A percentile compares a stretch with the other conserved stretches of the same genome.
Evolutionary conservation across 805 yeast genomes (phyloP).

Genomic region (Ogataea zsoltii): DNA sequence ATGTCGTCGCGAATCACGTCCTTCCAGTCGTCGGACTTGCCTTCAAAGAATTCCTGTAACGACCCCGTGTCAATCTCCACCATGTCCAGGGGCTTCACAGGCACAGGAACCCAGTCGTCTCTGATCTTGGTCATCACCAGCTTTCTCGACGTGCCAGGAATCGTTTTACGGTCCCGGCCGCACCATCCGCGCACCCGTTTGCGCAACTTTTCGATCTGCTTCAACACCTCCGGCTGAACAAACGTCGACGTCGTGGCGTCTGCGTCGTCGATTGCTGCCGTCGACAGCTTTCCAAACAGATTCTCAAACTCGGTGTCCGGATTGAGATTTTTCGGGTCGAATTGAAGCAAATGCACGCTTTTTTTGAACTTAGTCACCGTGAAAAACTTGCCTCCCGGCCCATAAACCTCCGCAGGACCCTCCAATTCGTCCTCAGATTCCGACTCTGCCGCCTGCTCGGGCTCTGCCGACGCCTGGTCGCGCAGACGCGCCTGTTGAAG

Average conservation of each 20-base stretch:
- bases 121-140: slow-evolving; percentile 68
- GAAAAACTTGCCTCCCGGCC: slow-evolving; percentile 38
- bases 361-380: slow-evolving; percentile 46
- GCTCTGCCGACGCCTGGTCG: slow-evolving; percentile 22
- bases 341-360: slow-evolving; percentile 42
- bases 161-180: slow-evolving; percentile 68
- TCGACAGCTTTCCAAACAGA: slow-evolving; percentile 70
- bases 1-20: slow-evolving; percentile 48
- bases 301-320: slow-evolving; percentile 73
- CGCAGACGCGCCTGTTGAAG: slow-evolving; percentile 41
- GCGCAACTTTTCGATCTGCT: slow-evolving; percentile 59
- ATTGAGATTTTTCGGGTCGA: slow-evolving; percentile 58
- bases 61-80: slow-evolving; percentile 48
- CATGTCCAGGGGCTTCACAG: slow-evolving; percentile 60
- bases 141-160: slow-evolving; percentile 75
- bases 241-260: slow-evolving; percentile 72
- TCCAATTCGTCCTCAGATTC: slow-evolving; percentile 31
- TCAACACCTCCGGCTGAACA: slow-evolving; percentile 66
- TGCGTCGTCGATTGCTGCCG: slow-evolving; percentile 71
- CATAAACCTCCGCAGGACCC: slow-evolving; percentile 36
- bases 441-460: slow-evolving; percentile 9
- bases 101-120: slow-evolving; percentile 79
- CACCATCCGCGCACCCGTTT: slow-evolving; percentile 79
- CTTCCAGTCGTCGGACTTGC: slow-evolving; percentile 44
- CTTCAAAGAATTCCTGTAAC: slow-evolving; percentile 37